These are phyloP conservation scores for Kregervanrija delftensis DNA, from an alignment of 805 yeast genomes.

Conservation along the genomic window DNA sequence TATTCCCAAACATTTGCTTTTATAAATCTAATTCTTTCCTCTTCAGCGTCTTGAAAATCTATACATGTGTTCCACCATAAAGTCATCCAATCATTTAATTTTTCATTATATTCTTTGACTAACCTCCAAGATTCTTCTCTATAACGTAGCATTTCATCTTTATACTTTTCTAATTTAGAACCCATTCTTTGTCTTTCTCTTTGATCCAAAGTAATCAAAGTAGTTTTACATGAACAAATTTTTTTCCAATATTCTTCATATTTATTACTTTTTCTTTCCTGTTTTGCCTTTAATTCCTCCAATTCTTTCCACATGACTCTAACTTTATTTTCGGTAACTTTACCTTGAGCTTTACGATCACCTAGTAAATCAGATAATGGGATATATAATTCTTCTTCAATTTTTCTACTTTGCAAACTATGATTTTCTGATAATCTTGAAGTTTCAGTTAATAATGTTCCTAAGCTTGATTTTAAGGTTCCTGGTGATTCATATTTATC, in stretches of 20 bases:
- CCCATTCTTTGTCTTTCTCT: conserved; percentile 60
- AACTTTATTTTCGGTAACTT: conserved; percentile 51
- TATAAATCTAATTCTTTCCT: conserved; percentile 61
- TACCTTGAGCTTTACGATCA: conserved; percentile 44
- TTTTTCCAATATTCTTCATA: conserved; percentile 54
- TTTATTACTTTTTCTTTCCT: conserved; percentile 34
- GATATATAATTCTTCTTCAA: conserved; percentile 42
- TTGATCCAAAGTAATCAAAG: conserved; percentile 64
- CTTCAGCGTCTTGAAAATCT: conserved; percentile 60
- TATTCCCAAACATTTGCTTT: conserved; percentile 73
- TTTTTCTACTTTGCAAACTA: conserved; percentile 40
- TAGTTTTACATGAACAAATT: conserved; percentile 52
- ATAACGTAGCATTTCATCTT: conserved; percentile 31
- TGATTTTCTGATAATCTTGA: conserved; percentile 53
- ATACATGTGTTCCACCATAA: conserved; percentile 67
- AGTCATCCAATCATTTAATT: conserved; percentile 56
- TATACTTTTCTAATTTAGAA: conserved; percentile 45
- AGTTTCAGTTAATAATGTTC: conserved; percentile 51
- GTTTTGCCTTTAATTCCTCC: conserved; percentile 28
- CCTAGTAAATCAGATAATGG: conserved; percentile 49
- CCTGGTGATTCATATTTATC: conserved; percentile 43
- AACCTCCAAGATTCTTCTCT: conserved; percentile 54
- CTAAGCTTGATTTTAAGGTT: conserved; percentile 50
- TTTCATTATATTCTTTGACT: conserved; percentile 44
- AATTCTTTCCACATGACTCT: conserved; percentile 14